Evolutionary conservation across 2,329 filamentous ascomycete genomes (phyloP).

Genomic region (Colletotrichum truncatum): DNA sequence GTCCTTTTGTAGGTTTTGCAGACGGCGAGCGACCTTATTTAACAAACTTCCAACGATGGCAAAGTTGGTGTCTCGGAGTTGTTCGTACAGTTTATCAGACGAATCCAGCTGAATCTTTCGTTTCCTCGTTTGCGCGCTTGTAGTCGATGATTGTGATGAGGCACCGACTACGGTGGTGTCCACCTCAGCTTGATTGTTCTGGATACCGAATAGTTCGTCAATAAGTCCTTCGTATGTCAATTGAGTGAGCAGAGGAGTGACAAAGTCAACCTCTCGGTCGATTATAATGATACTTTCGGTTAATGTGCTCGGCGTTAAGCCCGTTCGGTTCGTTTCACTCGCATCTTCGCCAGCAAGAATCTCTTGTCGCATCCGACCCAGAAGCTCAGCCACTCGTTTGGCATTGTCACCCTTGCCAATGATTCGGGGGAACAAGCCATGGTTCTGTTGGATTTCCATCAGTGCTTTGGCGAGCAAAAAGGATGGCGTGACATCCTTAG

Average conservation of each 20-base stretch:
- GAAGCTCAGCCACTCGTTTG: constrained; percentile 84
- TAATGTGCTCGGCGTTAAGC: constrained; percentile 83
- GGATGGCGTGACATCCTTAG: constrained; percentile 90
- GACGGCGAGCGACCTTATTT: constrained; percentile 87
- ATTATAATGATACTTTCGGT: constrained; percentile 95
- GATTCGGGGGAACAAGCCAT: constrained; percentile 94
- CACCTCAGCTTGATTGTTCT: constrained; percentile 91
- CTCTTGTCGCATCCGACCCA: constrained; percentile 92
- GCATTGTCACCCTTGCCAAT: constrained; percentile 96
- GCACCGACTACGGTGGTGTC: constrained; percentile 89
- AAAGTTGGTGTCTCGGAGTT: constrained; percentile 92
- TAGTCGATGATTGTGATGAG: constrained; percentile 68
- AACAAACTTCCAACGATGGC: constrained; percentile 89
- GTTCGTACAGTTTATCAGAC: constrained; percentile 87
- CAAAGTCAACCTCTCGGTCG: constrained; percentile 93
- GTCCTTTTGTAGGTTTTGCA: constrained; percentile 84
- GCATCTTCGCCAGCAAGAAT: constrained; percentile 81
- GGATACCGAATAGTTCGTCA: constrained; percentile 91
- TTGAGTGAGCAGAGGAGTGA: constrained; percentile 91
- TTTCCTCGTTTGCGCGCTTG: constrained; percentile 71
- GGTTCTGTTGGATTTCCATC: constrained; percentile 91
- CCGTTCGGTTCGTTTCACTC: constrained; percentile 64
- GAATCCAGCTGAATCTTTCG: constrained; percentile 90
- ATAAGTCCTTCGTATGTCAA: constrained; percentile 96
- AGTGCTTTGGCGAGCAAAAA: constrained; percentile 90